Evolutionary conservation across 768 basidiomycete species (phyloP), one percentile per base, ranked within the genome.

Genomic region (Pulveroboletus sp.): DNA sequence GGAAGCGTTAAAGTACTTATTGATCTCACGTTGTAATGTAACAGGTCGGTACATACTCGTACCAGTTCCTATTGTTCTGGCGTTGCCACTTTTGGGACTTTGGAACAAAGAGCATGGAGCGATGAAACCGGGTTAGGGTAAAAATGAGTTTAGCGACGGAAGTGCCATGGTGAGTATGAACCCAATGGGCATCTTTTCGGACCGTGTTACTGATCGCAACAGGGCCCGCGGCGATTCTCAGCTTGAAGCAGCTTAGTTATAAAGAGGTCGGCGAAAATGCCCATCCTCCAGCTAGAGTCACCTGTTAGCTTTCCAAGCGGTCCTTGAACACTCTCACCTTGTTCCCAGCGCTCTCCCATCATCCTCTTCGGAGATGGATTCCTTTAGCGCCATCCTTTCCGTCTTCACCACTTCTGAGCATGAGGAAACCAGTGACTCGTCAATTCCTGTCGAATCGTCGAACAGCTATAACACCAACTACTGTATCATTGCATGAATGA

Each of bases 401-500:
- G 19, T 58, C 41, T 53, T 65, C 12, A 31, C 43, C 29, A 39
- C n/a, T 37, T 31, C 50, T 5, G 39, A 47, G 24, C 14, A 40
- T 1, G 47, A 48, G 9, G 54, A 62, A 30, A 38, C 13, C 13
- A 51, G 17, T 11, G n/a, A n/a, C n/a, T 38, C 50, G 2, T 53
- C 61, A 14, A 38, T 41, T n/a, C 63, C 61, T 6, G 53, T 54
- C 10, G 54, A 63, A 4, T 41, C 29, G 5, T n/a, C 48, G 3
- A 30, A 27, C n/a, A 50, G 51, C 34, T 37, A 37, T 11, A 37
- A 30, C 45, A 13, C 10, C 16, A 32, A 10, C 14, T 52, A 48
- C 41, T 64, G 63, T 42, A 50, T 65, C n/a, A 36, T 64, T 31
- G 49, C 54, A 51, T 64, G 47, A 63, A 41, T 1, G n/a, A 27